A percentile compares a stretch with the other conserved stretches of the same genome.
These are phyloP conservation scores for Gracilaria vermiculophylla DNA, from an alignment of 23 red algal species.

Conservation along the genomic window DNA sequence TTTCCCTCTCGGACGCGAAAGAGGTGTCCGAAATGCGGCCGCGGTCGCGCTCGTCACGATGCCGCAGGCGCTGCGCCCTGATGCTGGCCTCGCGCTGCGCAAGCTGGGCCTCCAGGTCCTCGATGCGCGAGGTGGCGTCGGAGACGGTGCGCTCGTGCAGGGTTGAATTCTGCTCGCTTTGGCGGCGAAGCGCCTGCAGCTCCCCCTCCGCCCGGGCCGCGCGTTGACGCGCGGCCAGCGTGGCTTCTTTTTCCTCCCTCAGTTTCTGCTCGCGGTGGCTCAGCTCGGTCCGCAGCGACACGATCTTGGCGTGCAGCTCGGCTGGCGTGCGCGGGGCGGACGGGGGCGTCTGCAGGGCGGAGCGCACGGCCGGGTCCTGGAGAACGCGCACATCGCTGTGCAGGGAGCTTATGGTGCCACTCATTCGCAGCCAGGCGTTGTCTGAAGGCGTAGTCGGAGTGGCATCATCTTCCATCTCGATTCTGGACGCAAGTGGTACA, in stretches of 20 bases:
- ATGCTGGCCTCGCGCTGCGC: neutral
- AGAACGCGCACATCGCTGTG: conserved; percentile 8
- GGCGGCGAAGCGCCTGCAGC: neutral
- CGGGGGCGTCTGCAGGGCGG: neutral
- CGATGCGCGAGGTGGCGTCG: conserved; percentile 21
- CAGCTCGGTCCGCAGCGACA: conserved; percentile 43
- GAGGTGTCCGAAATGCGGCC: neutral
- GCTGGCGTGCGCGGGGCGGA: neutral
- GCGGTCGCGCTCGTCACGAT: neutral
- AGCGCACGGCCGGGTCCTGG: conserved; percentile 15
- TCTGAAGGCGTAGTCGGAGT: neutral
- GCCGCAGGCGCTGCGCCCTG: neutral
- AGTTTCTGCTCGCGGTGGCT: neutral
- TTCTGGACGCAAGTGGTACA: too few species aligned
- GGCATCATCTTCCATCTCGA: conserved; percentile 12
- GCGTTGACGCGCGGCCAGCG: conserved; percentile 32
- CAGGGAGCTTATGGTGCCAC: neutral
- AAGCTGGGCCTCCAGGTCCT: conserved; percentile 4
- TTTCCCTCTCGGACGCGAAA: conserved; percentile 11
- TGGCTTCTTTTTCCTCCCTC: conserved; percentile 1
- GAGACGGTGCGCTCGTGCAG: conserved; percentile 1
- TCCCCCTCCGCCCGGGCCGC: conserved; percentile 46
- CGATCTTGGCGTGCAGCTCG: conserved; percentile 31
- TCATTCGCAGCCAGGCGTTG: neutral
- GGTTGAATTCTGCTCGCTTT: neutral